Evolutionary conservation across 2,329 filamentous ascomycete genomes (phyloP), one percentile per base, ranked within the genome.

Genomic region (Amauroascus verrucosus): DNA sequence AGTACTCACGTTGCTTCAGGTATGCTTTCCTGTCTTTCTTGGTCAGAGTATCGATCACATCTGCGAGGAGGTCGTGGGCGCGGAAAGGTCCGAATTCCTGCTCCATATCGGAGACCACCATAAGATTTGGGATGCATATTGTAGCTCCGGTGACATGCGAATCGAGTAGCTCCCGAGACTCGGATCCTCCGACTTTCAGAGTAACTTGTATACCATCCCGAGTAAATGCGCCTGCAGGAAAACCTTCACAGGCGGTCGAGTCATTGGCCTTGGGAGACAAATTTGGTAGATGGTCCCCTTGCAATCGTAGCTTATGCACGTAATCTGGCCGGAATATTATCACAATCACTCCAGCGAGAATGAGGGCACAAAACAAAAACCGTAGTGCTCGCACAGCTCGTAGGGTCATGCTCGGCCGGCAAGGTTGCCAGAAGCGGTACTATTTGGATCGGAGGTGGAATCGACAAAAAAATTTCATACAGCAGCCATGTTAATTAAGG

Each of bases 151-250:
- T 8, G 26, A 20, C 16, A 16, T 46, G 44, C 30, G 44, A 32
- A 6, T n/a, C 2, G 24, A 30, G 44, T 13, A 24, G 24, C 22
- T 46, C 44, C 16, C 28, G 13, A 20, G 44, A 30, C 44, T 46
- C 44, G 16, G 44, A 24, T 30, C 44, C 44, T 14, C 44, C 44
- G 8, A 33, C 32, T 13, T 46, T 46, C 13, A 46, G 22, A 20
- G 32, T 18, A 6, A 46, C 44, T 46, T 46, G 44, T 6, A 46
- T 46, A 16, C 26, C 44, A 46, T 46, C 44, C n/a, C n/a, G 44
- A 3, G 44, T 32, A 20, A 46, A 46, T 16, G 44, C 5, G 44
- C 44, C 32, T n/a, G 24, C 7, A 6, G 44, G n/a, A 32, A 46
- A 46, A 6, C 24, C 26, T 6, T 46, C 44, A 24, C 44, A 46